Base-by-base conservation (phyloP, 2,329 filamentous ascomycete genomes). In the Beauveria bassiana region DNA sequence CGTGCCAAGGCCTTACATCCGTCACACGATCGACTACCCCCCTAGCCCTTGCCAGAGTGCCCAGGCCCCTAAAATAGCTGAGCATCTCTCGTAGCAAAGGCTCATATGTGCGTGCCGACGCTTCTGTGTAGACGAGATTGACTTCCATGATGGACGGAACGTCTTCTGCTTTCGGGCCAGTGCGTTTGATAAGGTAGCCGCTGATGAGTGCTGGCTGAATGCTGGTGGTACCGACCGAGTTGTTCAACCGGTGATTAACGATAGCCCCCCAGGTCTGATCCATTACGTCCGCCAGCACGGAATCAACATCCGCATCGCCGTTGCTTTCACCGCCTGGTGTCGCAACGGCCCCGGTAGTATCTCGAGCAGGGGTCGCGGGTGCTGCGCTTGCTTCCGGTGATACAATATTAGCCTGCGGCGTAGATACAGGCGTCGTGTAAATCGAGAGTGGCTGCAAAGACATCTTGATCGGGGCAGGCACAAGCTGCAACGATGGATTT, bases 201-300 rank as follows among this genome's bases (percentile, higher is more conserved):
- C 84, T 87, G 38, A 83, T 79, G 1, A 88, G 78, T 0, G 85
- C 79, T 1, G 83, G 82, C 54, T 79, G 81, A 43, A 82, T 71
- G 49, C 86, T 83, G 5, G 81, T 74, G 18, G 82, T 74, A 3
- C 81, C 81, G 10, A 78, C 74, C 0, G 85, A 82, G 68, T 84
- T 87, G 71, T 82, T 85, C 18, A 88, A 77, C 16, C 85, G 80
- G 69, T 91, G 87, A 1, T 84, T 81, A 47, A 90, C 80, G 18
- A 95, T 78, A 5, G 89, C 82, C 22, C 87, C 89, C 87, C 88
- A 93, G 0, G 84, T 88, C 65, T 90, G 88, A 67, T 95, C 90
- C 1, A 86, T 86, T 2, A 84, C 74, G 68, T 95, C 90, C 20
- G 90, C 76, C 12, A 96, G 81, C 22, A 87, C 83, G 1, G 87